Percentiles rank a stretch among this genome's conserved stretches.
Conservation (phyloP, 2,329 filamentous ascomycete genomes). For the Penicillium thymicola region DNA sequence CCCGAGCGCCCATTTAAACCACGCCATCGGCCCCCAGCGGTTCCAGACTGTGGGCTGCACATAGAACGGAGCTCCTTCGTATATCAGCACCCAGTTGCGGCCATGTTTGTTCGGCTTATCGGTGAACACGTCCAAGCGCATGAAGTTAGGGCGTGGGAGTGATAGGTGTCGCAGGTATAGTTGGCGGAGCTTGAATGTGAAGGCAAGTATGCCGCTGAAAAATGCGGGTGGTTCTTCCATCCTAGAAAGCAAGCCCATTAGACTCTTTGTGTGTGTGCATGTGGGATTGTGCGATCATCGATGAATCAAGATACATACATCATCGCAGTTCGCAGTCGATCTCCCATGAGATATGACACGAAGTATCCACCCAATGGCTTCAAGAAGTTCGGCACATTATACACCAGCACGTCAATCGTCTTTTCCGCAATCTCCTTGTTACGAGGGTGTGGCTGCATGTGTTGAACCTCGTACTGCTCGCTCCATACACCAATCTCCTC, state of each 20-base stretch:
- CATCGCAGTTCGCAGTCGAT: too few relatives aligned
- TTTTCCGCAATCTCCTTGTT: too few relatives aligned
- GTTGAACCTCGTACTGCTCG: too few relatives aligned
- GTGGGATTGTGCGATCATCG: too few relatives aligned
- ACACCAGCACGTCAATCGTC: too few relatives aligned
- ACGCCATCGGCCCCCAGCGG: slow-evolving; percentile 58
- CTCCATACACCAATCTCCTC: too few relatives aligned
- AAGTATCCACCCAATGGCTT: too few relatives aligned
- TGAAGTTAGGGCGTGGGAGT: slow-evolving; percentile 54
- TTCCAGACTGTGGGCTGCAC: slow-evolving; percentile 57
- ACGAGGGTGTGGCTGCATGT: too few relatives aligned
- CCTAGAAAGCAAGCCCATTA: slow-evolving; percentile 16
- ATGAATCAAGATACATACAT: too few relatives aligned
- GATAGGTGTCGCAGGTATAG: slow-evolving; percentile 56
- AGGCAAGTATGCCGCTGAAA: slow-evolving; percentile 40
- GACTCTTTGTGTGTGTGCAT: too few relatives aligned
- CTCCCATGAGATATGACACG: too few relatives aligned
- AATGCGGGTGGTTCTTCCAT: slow-evolving; percentile 36
- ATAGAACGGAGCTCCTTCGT: slow-evolving; percentile 64
- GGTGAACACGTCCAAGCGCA: slow-evolving; percentile 40
- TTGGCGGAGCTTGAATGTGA: slow-evolving; percentile 51
- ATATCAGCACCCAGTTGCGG: slow-evolving; percentile 50
- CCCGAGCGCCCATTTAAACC: slow-evolving; percentile 46
- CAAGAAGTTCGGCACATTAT: too few relatives aligned
- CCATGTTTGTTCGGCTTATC: slow-evolving; percentile 54